Evolutionary conservation across 306 rosid genomes (phyloP), one percentile per base, ranked within the genome.

Genomic region (Citrullus mucosospermus): DNA sequence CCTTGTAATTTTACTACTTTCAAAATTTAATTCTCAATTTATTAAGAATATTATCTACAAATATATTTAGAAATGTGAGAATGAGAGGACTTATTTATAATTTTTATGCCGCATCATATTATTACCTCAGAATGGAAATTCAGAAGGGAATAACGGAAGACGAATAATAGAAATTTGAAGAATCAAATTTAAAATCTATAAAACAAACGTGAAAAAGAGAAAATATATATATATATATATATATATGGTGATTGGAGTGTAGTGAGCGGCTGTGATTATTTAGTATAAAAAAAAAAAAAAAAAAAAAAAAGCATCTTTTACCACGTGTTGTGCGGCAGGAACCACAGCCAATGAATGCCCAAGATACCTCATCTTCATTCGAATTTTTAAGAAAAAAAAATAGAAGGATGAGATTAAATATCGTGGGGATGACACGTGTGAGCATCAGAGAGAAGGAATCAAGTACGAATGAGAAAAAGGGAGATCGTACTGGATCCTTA

Each of bases 401-500:
- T 8, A 58, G 15, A 58, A 13, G 1, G 10, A 59, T 62, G 22
- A 34, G 71, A 65, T 65, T 2, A 6, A 65, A 65, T 65, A 36
- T 41, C 43, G 43, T 68, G 18, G 0, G 0, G 1, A 16, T 0
- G 18, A 69, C 38, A 69, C 75, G 75, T 43, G 75, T 69, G 12
- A 44, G 25, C 11, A 69, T 69, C 56, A 41, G 54, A 69, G 17
- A n/a, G 11, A 69, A 41, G 18, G 75, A 69, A 69, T 20, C 75
- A 43, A 22, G 46, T 44, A 69, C 54, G 56, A 69, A 44, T 44
- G 7, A 25, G 6, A 44, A 48, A 71, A 48, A 68, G 75, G 16
- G 14, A 46, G 58, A 71, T 71, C 76, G 76, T 71, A 44, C 76
- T 70, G 76, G 75, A 25, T 70, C 57, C 39, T 70, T 70, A 70